phyloP scores from a whole-genome alignment of 2,329 filamentous ascomycete genomes.

The Ascosphaera pollenicola region DNA sequence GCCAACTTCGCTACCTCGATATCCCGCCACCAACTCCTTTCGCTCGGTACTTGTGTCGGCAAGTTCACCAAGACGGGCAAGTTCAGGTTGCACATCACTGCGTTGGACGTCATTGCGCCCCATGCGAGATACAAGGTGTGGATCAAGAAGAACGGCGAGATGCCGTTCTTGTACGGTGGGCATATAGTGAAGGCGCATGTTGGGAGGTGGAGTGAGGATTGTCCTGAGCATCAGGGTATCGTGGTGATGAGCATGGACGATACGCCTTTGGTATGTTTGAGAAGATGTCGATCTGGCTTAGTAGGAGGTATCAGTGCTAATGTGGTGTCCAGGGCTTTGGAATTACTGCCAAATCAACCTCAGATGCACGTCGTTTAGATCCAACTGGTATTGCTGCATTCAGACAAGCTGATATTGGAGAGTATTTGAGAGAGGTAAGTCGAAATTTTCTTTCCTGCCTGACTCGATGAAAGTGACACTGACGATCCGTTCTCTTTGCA shows the following conservation, averaged over 20 bases:
- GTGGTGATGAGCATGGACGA: slow-evolving; percentile 86
- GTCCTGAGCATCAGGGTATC: slow-evolving; percentile 78
- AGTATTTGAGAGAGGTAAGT: slow-evolving; percentile 62
- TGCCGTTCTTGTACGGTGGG: slow-evolving; percentile 91
- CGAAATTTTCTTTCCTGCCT: not conserved
- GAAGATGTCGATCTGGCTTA: not conserved
- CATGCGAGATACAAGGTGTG: slow-evolving; percentile 94
- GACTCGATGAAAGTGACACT: not conserved
- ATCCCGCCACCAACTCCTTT: slow-evolving; percentile 59
- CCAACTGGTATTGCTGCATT: slow-evolving; percentile 81
- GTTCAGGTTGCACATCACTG: slow-evolving; percentile 81
- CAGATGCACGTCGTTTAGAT: slow-evolving; percentile 63
- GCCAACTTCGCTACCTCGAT: slow-evolving; percentile 82
- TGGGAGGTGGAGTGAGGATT: slow-evolving; percentile 73
- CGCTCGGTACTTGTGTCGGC: slow-evolving; percentile 72
- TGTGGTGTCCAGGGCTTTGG: slow-evolving; percentile 75
- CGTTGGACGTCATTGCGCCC: slow-evolving; percentile 63
- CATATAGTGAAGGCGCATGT: slow-evolving; percentile 71
- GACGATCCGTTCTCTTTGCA: slow-evolving; percentile 6
- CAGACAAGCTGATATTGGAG: slow-evolving; percentile 79
- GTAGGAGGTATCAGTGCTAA: no score
- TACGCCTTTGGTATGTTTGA: slow-evolving; percentile 38
- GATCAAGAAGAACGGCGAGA: slow-evolving; percentile 89
- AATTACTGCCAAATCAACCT: slow-evolving; percentile 67
- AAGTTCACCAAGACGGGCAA: slow-evolving; percentile 92